Conservation (phyloP, 140 eudicot species). For the Stevia rebaudiana region DNA sequence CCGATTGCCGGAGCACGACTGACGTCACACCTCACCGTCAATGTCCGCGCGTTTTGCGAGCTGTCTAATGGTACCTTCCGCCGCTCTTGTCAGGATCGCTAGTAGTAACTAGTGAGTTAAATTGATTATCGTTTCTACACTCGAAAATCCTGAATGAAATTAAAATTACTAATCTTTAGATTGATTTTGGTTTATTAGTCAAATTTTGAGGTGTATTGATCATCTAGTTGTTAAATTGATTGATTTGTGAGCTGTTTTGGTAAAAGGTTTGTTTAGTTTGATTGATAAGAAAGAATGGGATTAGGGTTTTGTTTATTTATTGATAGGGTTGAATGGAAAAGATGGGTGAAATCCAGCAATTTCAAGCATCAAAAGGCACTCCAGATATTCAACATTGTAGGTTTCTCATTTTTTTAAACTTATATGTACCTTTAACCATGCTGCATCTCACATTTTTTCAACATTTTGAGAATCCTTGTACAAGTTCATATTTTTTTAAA, state of each 20-base stretch:
- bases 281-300: conserved; percentile 37
- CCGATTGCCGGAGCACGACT: conserved; percentile 52
- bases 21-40: conserved; percentile 46
- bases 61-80: conserved; percentile 92
- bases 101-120: conserved; percentile 78
- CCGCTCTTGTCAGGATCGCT: conserved; percentile 99
- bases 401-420: conserved; percentile 32
- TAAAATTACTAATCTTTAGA: neutral
- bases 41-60: conserved; percentile 78
- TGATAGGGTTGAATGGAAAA: conserved; percentile 82
- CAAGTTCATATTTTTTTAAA: neutral
- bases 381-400: conserved; percentile 49
- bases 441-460: neutral
- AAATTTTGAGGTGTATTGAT: neutral
- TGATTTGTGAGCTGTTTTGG: conserved; percentile 6
- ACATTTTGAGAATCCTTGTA: neutral
- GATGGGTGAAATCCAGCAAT: conserved; percentile 74
- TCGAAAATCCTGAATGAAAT: neutral
- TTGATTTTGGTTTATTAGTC: neutral
- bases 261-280: neutral
- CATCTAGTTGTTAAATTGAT: conserved; percentile 12
- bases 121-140: neutral
- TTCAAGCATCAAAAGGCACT: conserved; percentile 43
- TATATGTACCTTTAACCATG: neutral
- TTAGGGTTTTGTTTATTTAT: conserved; percentile 44